Conservation (phyloP, 2,329 filamentous ascomycete genomes). For the Pestalotiopsis sp. region DNA sequence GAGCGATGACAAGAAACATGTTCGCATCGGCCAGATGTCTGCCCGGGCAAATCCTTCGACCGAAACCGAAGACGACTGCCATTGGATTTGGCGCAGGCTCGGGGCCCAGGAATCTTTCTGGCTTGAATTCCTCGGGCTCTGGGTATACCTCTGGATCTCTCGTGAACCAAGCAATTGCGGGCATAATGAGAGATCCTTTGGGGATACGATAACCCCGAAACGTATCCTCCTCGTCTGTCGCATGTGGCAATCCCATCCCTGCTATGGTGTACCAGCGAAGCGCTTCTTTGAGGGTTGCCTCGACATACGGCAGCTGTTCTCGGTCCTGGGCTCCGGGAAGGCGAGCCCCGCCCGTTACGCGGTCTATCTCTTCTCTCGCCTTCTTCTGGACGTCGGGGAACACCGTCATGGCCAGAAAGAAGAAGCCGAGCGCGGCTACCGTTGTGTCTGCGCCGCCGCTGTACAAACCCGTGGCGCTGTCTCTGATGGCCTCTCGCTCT, state of each 20-base stretch:
- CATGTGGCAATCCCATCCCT: slow-evolving; percentile 35
- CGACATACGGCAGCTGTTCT: slow-evolving; percentile 27
- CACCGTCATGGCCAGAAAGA: slow-evolving; percentile 50
- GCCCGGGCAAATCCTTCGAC: slow-evolving; percentile 18
- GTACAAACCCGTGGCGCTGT: slow-evolving; percentile 22
- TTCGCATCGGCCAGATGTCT: slow-evolving; percentile 17
- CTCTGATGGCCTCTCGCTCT: slow-evolving; percentile 20
- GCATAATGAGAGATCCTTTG: slow-evolving; percentile 14
- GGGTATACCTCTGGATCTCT: slow-evolving; percentile 16
- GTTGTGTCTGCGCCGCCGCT: slow-evolving; percentile 35
- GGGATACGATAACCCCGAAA: slow-evolving; percentile 20
- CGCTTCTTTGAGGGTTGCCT: slow-evolving; percentile 26
- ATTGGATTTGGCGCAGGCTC: slow-evolving; percentile 12
- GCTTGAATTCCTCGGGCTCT: slow-evolving; percentile 17
- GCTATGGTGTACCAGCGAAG: slow-evolving; percentile 28
- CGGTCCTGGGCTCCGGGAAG: slow-evolving; percentile 27
- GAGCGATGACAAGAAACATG: slow-evolving; percentile 27
- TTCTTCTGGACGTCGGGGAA: slow-evolving; percentile 46
- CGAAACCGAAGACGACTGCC: slow-evolving; percentile 17
- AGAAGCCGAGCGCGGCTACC: slow-evolving; percentile 39
- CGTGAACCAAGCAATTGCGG: neutral
- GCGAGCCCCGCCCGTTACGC: slow-evolving; percentile 29
- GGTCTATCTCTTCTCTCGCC: slow-evolving; percentile 31
- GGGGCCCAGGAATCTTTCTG: slow-evolving; percentile 19
- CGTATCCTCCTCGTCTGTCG: slow-evolving; percentile 27